A percentile compares a stretch with the other conserved stretches of the same genome.
These are phyloP conservation scores for Epichloe hybrida DNA, from an alignment of 2,329 filamentous ascomycete species.

Conservation along the genomic window DNA sequence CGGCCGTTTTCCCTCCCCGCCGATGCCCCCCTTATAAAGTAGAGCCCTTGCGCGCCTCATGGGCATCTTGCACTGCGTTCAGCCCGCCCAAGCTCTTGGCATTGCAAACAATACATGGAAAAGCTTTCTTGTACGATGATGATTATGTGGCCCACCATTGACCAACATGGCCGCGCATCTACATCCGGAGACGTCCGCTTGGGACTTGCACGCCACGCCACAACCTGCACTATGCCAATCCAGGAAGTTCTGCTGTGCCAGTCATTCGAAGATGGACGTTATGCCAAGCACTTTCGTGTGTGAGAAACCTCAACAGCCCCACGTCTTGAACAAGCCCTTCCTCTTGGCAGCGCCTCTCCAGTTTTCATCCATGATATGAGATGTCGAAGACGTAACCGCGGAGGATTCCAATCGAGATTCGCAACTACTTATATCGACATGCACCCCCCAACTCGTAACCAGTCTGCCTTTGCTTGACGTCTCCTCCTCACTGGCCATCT, in stretches of 20 bases:
- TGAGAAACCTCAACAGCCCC: background rate
- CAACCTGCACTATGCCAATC: background rate
- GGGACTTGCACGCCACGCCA: background rate
- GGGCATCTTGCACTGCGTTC: too few relatives aligned
- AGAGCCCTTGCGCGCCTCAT: too few relatives aligned
- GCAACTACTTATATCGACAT: conserved; percentile 3
- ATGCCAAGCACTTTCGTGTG: conserved; percentile 2
- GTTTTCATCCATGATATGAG: background rate
- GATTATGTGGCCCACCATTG: background rate
- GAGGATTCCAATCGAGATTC: background rate
- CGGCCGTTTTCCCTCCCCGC: background rate
- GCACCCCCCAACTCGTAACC: too few relatives aligned
- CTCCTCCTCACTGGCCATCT: conserved; percentile 1
- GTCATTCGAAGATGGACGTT: background rate
- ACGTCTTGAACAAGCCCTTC: background rate
- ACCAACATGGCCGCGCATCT: background rate
- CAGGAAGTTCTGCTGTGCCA: background rate
- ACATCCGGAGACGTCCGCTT: background rate
- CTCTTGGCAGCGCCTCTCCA: conserved; percentile 1
- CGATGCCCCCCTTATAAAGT: too few relatives aligned
- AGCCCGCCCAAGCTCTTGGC: background rate
- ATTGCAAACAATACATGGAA: background rate
- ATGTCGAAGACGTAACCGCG: background rate
- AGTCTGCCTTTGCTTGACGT: background rate
- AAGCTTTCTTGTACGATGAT: background rate